Base-by-base conservation (phyloP, 1,284 basidiomycete species). In the Cryptococcus sp. region DNA sequence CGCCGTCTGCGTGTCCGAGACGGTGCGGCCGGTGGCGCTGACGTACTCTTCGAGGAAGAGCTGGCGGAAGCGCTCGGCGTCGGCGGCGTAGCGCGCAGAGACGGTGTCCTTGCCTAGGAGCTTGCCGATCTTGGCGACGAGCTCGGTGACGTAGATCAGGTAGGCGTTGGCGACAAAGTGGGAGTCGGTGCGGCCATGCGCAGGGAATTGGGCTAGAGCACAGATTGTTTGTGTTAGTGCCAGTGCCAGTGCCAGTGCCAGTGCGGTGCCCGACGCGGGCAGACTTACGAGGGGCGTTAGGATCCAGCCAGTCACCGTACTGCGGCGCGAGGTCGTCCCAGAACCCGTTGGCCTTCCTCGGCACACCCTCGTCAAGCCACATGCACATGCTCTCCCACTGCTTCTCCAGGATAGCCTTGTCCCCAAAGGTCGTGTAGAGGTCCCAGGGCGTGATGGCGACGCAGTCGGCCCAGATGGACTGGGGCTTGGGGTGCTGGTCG, bases 221-320 rank as follows among this genome's bases (percentile, higher is more conserved):
- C 20, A 49, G 28, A 16, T 1, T 16, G 24, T n/a, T 50, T 21
- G 3, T 4, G 18, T 50, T 20, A 8, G 16, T 9, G 33, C 7
- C n/a, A n/a, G n/a, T n/a, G n/a, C n/a, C n/a, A n/a, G n/a, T n/a
- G n/a, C n/a, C 23, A 18, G n/a, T n/a, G n/a, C 23, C n/a, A 16
- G 42, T 8, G 12, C 18, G 13, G 16, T 47, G 16, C n/a, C 15
- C 2, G 23, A 6, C 23, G 5, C 6, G 11, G 11, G 23, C 8
- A 20, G 38, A 47, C 56, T 53, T 21, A 54, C 56, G 68, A 9
- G 70, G 67, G 0, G 71, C 69, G 15, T 56, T 56, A 1, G 71
- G 71, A 45, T 70, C 70, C 16, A 73, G 61, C 72, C 72, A 75
- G 53, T 75, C 72, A 1, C 58, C 70, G 39, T 61, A 63, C 53